Conservation (phyloP, 1,284 basidiomycete genomes). For the Rhodotorula sp. region DNA sequence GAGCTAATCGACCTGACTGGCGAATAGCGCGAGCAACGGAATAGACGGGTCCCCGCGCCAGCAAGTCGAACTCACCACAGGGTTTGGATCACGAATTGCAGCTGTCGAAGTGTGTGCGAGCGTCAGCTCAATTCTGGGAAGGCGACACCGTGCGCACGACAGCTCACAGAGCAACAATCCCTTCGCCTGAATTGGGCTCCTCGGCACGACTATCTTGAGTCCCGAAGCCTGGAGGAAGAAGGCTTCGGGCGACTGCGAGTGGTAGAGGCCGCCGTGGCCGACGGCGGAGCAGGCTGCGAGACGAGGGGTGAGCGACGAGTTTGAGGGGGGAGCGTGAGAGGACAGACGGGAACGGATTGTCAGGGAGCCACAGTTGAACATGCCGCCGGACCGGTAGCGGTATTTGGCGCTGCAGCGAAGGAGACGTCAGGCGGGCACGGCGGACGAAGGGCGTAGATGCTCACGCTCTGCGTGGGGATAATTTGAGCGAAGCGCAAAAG, state of each 20-base stretch:
- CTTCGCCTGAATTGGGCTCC: slow-evolving; percentile 91
- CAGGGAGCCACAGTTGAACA: slow-evolving; percentile 76
- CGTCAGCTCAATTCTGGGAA: neutral
- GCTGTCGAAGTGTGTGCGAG: slow-evolving; percentile 45
- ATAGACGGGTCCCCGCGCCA: too few species aligned
- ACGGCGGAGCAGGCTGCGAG: slow-evolving; percentile 73
- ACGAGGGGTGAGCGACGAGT: neutral
- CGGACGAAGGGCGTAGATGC: neutral
- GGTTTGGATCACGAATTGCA: slow-evolving; percentile 86
- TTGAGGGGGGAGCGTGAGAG: slow-evolving; percentile 18
- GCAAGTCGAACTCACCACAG: slow-evolving; percentile 59
- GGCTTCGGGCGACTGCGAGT: slow-evolving; percentile 90
- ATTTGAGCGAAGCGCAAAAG: too few species aligned
- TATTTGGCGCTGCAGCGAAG: slow-evolving; percentile 65
- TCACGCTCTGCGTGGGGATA: slow-evolving; percentile 8
- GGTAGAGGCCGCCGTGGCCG: slow-evolving; percentile 89
- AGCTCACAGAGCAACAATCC: slow-evolving; percentile 65
- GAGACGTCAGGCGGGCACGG: neutral
- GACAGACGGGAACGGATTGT: slow-evolving; percentile 71
- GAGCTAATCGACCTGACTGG: too few species aligned
- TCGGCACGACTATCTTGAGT: slow-evolving; percentile 84
- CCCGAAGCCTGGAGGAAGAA: slow-evolving; percentile 90
- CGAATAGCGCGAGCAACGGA: neutral
- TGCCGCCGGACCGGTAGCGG: slow-evolving; percentile 81
- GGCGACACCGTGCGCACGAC: neutral